A percentile compares a stretch with the other conserved stretches of the same genome.
phyloP scores from a whole-genome alignment of 805 yeast species.

The Lipomyces orientalis region DNA sequence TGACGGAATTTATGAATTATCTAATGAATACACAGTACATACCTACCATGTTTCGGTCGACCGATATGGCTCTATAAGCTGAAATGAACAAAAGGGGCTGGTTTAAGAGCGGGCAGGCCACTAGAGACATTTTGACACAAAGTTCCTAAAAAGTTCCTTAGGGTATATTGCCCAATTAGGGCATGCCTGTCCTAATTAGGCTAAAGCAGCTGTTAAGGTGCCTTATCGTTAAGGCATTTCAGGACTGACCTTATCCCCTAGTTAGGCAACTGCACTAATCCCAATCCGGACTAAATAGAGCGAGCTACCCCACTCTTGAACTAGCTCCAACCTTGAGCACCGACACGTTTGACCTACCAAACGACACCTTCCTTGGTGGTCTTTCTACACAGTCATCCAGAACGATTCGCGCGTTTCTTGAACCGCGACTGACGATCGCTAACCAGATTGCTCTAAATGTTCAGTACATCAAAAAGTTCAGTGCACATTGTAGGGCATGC shows the following conservation, averaged over 20 bases:
- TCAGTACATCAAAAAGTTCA: no score
- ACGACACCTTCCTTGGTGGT: not conserved
- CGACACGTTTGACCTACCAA: not conserved
- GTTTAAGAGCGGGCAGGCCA: no score
- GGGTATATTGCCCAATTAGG: not conserved
- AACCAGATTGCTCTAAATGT: conserved; percentile 2
- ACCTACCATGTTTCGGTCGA: no score
- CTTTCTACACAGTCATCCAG: not conserved
- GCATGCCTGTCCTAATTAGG: no score
- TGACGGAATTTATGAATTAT: no score
- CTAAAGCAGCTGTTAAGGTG: not conserved
- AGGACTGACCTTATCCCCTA: not conserved
- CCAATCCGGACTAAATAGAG: not conserved
- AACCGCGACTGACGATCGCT: conserved; percentile 6
- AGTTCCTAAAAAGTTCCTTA: not conserved
- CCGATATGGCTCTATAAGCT: no score
- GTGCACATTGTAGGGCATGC: no score
- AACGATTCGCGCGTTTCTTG: conserved; percentile 1
- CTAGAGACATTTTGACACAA: conserved; percentile 6
- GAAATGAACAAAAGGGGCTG: no score
- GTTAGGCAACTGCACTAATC: not conserved
- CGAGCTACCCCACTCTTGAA: conserved; percentile 5
- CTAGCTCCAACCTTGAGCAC: conserved; percentile 5
- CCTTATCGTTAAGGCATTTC: not conserved
- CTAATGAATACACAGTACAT: no score